Base-by-base conservation (phyloP, 2,329 filamentous ascomycete species). In the Botrytis fabae region DNA sequence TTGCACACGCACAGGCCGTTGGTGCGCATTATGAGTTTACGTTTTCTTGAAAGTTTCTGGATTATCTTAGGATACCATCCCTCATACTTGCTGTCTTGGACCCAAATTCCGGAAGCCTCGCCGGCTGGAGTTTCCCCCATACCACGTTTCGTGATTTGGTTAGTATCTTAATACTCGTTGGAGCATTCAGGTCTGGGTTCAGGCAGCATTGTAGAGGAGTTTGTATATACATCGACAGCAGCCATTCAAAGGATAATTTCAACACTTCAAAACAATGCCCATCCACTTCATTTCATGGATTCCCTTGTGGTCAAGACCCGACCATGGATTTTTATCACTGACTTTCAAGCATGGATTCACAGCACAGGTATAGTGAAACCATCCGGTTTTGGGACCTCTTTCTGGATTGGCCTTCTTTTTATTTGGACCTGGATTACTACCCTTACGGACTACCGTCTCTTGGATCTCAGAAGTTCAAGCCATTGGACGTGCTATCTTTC, bases 1-100 rank as follows among this genome's bases (percentile, higher is more conserved):
- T 78, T 79, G 79, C 79, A 80, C 78, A 74, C 74, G 75, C 76
- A 76, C 76, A 78, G 76, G 76, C 77, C 78, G 75, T 79, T 78
- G 73, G 75, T 78, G 77, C 74, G 78, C 74, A 75, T 73, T 68
- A 66, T 74, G 73, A 71, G 51, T 69, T 63, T 70, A 63, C 75
- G 75, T 72, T 76, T 72, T 76, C 75, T 76, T 76, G 70, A 77
- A 72, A 64, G 66, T 71, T 73, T 60, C 60, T 60, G 64, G 66
- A 73, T 48, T 71, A 42, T 75, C 77, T 75, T 79, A 75, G 77
- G 76, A 78, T 79, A 77, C 76, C 76, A 73, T 74, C 64, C 74
- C 65, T 69, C 65, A 76, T 66, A 74, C 76, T 75, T 80, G 79
- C 79, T 80, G 79, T 75, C 78, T 28, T 81, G 79, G 79, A 78